Base-by-base conservation (phyloP, 139 green algal genomes). In the Closterium sp. region DNA sequence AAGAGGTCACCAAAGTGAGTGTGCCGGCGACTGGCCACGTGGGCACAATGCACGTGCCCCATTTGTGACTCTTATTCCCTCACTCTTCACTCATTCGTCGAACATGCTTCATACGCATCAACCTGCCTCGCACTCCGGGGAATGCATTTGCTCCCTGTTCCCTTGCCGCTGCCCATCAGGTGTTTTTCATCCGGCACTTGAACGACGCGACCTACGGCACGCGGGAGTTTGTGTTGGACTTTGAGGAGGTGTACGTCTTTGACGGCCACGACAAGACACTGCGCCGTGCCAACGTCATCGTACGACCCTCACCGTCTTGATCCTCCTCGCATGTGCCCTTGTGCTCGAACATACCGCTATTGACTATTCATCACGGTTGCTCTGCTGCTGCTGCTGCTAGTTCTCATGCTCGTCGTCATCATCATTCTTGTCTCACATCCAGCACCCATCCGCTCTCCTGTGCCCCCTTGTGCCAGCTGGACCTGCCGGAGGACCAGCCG, bases 161-260 rank as follows among this genome's bases (percentile, higher is more conserved):
- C 28, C 31, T 7, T 1, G 27, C 34, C 42, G 2, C 6, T 27
- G 24, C 28, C 28, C 89, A 11, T 0, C 89, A 92, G 89, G 88
- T 92, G 7, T 93, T 93, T 32, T 85, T 93, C 38, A 93, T 93
- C 87, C 62, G 70, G 88, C 90, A 93, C 17, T 0, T 92, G 45
- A 19, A 62, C 24, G 90, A 93, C 4, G 29, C 0, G 0, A 13
- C 31, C 10, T 45, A 86, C n/a, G 88, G 24, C 22, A 28, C 62
- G 32, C 38, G 90, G 7, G 86, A 93, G 24, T 93, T 93, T 29
- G 1, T 93, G 89, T 87, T 93, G 87, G 88, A 93, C 88, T 93
- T 93, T 93, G 90, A 93, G 86, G 90, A 93, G 90, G 86, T 93
- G 2, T 93, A 93, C 11, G 90, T 93, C 13, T 70, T 93, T 0